Evolutionary conservation across 257 asterid genomes (phyloP).

Genomic region (Verbascum thapsus): DNA sequence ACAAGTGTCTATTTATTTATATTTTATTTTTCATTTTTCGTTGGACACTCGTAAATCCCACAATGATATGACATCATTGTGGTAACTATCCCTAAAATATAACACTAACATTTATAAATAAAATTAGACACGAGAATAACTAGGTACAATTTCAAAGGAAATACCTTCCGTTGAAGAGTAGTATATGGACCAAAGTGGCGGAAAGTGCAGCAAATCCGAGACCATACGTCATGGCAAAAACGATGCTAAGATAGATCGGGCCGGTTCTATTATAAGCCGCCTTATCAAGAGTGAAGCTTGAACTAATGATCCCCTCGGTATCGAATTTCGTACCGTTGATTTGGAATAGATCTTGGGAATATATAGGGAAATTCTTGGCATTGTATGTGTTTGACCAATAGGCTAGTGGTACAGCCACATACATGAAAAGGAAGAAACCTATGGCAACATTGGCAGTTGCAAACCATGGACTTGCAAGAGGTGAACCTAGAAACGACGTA

Average conservation of each 20-base stretch:
- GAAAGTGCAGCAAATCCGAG: conserved; percentile 52
- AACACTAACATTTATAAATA: too few relatives aligned
- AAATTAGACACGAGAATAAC: too few relatives aligned
- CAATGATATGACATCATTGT: too few relatives aligned
- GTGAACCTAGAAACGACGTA: conserved; percentile 50
- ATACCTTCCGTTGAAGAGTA: conserved; percentile 57
- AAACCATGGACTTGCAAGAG: conserved; percentile 62
- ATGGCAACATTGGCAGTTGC: conserved; percentile 45
- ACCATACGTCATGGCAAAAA: conserved; percentile 52
- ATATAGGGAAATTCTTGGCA: conserved; percentile 56
- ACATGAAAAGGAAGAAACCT: conserved; percentile 42
- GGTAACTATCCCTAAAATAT: too few relatives aligned
- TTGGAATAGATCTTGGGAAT: conserved; percentile 35
- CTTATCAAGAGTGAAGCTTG: conserved; percentile 44
- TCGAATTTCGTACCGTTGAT: conserved; percentile 36
- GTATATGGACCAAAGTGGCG: conserved; percentile 47
- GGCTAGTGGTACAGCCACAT: conserved; percentile 36
- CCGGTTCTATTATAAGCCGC: conserved; percentile 42
- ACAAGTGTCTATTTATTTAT: too few relatives aligned
- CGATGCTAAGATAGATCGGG: conserved; percentile 38
- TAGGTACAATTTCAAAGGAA: too few relatives aligned
- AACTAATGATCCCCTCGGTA: conserved; percentile 26
- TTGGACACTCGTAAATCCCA: too few relatives aligned
- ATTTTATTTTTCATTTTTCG: too few relatives aligned
- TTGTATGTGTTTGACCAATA: conserved; percentile 51